Percentiles rank a stretch among this genome's conserved stretches.
These are phyloP conservation scores for Warburgia ugandensis DNA, from an alignment of 164 flowering plant species.

Conservation along the genomic window DNA sequence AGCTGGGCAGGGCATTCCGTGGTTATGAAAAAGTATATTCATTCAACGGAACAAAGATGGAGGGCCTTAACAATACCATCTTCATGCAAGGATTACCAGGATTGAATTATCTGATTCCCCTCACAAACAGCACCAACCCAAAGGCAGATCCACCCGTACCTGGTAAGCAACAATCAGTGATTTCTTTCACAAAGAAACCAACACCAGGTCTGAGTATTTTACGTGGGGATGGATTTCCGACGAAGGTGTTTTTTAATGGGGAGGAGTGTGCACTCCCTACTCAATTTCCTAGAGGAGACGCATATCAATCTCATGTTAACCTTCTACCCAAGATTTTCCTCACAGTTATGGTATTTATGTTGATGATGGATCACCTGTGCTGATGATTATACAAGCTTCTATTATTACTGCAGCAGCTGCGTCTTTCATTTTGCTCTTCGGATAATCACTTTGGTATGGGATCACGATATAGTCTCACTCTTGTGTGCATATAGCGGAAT, in stretches of 20 bases:
- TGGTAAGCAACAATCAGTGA: slow-evolving; percentile 77
- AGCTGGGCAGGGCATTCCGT: slow-evolving; percentile 30
- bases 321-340: slow-evolving; percentile 10
- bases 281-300: slow-evolving; percentile 24
- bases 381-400: no score
- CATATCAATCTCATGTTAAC: slow-evolving; percentile 7
- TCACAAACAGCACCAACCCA: slow-evolving; percentile 46
- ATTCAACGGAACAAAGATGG: slow-evolving; percentile 59
- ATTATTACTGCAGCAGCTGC: no score
- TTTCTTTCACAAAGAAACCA: slow-evolving; percentile 56
- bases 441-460: no score
- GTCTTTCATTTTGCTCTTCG: no score
- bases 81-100: slow-evolving; percentile 68
- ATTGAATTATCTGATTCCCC: slow-evolving; percentile 45
- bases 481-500: no score
- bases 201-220: slow-evolving; percentile 32
- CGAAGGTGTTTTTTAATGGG: slow-evolving; percentile 61
- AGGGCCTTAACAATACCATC: slow-evolving; percentile 37
- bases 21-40: slow-evolving; percentile 70
- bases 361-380: slow-evolving; percentile 21
- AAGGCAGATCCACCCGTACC: slow-evolving; percentile 52
- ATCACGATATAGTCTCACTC: no score
- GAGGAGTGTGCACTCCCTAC: slow-evolving; percentile 73
- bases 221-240: slow-evolving; percentile 72
- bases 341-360: slow-evolving; percentile 11